Conservation (phyloP, 495 filamentous ascomycete genomes). For the Penicillium cataractarum region DNA sequence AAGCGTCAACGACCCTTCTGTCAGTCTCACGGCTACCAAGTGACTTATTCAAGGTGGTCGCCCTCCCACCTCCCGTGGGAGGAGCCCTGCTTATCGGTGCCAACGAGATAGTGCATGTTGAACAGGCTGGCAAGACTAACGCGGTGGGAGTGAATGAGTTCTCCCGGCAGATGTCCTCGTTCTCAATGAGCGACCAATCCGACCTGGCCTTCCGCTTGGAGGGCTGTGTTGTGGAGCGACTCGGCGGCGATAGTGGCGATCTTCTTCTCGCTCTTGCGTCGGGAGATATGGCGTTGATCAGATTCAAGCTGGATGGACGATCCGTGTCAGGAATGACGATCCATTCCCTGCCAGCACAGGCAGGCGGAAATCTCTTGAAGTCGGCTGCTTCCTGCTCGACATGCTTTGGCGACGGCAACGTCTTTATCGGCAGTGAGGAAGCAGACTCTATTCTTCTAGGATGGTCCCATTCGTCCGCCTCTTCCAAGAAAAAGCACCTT, state of each 20-base stretch:
- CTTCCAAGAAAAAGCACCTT: constrained; percentile 54
- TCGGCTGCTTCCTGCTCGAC: constrained; percentile 70
- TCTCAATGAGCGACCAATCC: constrained; percentile 82
- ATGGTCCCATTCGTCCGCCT: constrained; percentile 66
- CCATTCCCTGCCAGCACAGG: constrained; percentile 58
- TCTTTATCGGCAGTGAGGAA: constrained; percentile 86
- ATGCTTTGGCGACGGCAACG: constrained; percentile 64
- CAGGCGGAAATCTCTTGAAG: constrained; percentile 63
- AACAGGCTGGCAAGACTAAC: constrained; percentile 91
- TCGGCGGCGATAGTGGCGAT: constrained; percentile 75
- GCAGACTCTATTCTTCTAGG: constrained; percentile 81
- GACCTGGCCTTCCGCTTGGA: constrained; percentile 80
- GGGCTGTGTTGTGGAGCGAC: constrained; percentile 74
- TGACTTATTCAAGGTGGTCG: constrained; percentile 82
- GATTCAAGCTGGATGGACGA: constrained; percentile 87
- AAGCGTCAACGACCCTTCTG: constrained; percentile 88
- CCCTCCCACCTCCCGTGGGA: constrained; percentile 83
- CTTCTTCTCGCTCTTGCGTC: constrained; percentile 80
- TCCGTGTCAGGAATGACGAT: constrained; percentile 85
- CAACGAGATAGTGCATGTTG: constrained; percentile 93
- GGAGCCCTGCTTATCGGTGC: constrained; percentile 83
- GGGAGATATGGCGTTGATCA: constrained; percentile 74
- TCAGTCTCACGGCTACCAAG: constrained; percentile 84
- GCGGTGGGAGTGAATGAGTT: constrained; percentile 95
- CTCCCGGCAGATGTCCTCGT: constrained; percentile 75